Conservation (phyloP, 177 flowering plant species). For the Vitis hybrid region DNA sequence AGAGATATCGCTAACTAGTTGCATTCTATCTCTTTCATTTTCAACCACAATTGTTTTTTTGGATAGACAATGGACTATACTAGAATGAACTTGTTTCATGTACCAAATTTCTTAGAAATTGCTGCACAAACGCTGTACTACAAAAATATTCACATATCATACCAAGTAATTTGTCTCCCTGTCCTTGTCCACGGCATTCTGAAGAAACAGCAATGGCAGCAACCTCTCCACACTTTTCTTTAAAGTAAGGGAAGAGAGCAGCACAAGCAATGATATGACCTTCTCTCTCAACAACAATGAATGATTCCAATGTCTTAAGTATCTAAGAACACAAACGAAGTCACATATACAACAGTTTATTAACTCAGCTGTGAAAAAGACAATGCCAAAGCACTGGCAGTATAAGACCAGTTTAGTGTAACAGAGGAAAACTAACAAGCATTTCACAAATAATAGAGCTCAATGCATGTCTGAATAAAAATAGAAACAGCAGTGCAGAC, state of each 20-base stretch:
- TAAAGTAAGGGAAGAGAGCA: constrained; percentile 81
- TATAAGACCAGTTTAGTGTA: not conserved
- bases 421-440: not conserved
- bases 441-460: not conserved
- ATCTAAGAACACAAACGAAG: constrained; percentile 39
- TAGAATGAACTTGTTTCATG: no score
- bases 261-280: constrained; percentile 97
- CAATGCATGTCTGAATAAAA: not conserved
- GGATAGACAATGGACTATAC: no score
- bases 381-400: not conserved
- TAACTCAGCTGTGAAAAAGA: not conserved
- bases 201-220: constrained; percentile 94
- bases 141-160: constrained; percentile 17
- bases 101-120: no score
- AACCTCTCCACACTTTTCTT: constrained; percentile 89
- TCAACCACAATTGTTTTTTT: no score
- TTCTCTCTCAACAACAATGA: constrained; percentile 90
- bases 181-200: constrained; percentile 97
- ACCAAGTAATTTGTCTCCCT: constrained; percentile 97
- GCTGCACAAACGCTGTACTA: no score
- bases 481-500: constrained; percentile 29
- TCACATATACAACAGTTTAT: not conserved
- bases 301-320: constrained; percentile 61
- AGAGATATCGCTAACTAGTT: no score
- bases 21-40: no score